Evolutionary conservation across 1,139 yeast species (phyloP).

Genomic region (Komagataea norvegica): DNA sequence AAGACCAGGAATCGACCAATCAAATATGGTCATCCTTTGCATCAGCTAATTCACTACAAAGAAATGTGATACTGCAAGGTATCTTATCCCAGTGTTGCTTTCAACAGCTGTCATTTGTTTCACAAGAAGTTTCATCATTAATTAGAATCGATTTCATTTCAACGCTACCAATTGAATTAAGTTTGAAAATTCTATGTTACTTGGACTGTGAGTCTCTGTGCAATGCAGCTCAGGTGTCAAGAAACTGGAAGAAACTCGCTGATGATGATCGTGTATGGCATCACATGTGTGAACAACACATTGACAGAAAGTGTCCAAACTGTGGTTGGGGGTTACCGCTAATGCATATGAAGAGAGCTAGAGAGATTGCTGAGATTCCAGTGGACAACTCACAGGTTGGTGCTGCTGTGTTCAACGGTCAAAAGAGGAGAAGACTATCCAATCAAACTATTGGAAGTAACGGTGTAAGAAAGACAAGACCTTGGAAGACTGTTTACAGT

Average conservation of each 20-base stretch:
- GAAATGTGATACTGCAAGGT: constrained; percentile 78
- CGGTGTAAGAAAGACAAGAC: constrained; percentile 48
- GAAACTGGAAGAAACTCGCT: constrained; percentile 81
- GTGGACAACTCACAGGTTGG: constrained; percentile 8
- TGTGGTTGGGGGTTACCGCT: constrained; percentile 99
- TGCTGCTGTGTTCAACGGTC: constrained; percentile 6
- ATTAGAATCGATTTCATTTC: constrained; percentile 85
- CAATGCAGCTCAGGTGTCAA: constrained; percentile 87
- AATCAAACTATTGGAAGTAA: constrained; percentile 19
- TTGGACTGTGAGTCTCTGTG: constrained; percentile 89
- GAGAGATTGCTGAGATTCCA: constrained; percentile 37
- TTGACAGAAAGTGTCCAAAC: constrained; percentile 92
- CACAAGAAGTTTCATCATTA: constrained; percentile 72
- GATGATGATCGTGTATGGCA: constrained; percentile 98
- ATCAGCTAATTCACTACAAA: constrained; percentile 62
- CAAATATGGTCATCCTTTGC: constrained; percentile 78
- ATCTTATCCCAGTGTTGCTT: constrained; percentile 86
- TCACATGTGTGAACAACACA: constrained; percentile 97
- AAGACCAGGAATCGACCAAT: constrained; percentile 67
- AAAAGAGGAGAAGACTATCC: constrained; percentile 22
- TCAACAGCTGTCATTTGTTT: constrained; percentile 82
- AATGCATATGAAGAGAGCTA: constrained; percentile 73
- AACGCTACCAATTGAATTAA: constrained; percentile 79
- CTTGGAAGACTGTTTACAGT: constrained; percentile 94
- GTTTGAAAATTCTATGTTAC: constrained; percentile 80